Conservation (phyloP, 257 asterid genomes). For the Ilex asprella region DNA sequence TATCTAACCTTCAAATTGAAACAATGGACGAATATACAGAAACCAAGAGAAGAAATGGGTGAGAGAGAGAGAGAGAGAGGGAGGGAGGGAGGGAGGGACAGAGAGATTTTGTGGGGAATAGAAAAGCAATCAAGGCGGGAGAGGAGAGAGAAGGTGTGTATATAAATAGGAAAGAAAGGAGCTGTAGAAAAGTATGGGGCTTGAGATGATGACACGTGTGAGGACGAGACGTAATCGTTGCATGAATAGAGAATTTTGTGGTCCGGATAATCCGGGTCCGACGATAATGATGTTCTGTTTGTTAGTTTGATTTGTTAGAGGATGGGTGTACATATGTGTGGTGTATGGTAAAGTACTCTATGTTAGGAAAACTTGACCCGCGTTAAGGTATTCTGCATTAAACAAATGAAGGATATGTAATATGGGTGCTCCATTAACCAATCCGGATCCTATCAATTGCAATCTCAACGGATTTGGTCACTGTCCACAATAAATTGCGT, state of each 20-base stretch:
- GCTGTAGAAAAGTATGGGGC: neutral
- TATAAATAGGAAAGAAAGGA: neutral
- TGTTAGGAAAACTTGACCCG: too few relatives aligned
- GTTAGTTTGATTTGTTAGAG: neutral
- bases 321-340: too few relatives aligned
- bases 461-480: too few relatives aligned
- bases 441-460: too few relatives aligned
- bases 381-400: too few relatives aligned
- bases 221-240: neutral
- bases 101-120: constrained; percentile 46
- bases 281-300: neutral
- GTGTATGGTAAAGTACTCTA: too few relatives aligned
- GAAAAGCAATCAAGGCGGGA: constrained; percentile 26
- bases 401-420: too few relatives aligned
- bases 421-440: too few relatives aligned
- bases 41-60: constrained; percentile 2
- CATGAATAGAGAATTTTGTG: neutral
- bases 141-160: constrained; percentile 4
- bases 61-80: neutral
- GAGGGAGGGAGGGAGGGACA: constrained; percentile 11
- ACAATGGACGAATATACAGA: neutral
- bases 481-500: too few relatives aligned
- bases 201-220: constrained; percentile 12
- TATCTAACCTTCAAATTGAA: too few relatives aligned
- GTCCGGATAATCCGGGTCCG: neutral